These are phyloP conservation scores for Lepidium aucheri DNA, from an alignment of 345 rosid genomes.

Conservation along the genomic window DNA sequence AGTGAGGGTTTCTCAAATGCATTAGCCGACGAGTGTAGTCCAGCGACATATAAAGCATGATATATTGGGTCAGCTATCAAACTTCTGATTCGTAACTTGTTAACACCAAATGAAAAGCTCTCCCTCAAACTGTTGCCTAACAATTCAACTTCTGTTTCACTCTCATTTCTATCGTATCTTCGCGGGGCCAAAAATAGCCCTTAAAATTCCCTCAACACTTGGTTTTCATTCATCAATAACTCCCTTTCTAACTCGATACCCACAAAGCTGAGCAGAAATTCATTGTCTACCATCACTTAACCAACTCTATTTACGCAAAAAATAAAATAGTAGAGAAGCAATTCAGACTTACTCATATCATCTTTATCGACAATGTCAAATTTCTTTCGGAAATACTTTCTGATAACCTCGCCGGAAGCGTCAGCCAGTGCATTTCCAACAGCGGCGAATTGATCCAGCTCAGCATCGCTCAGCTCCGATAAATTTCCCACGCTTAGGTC, in stretches of 20 bases:
- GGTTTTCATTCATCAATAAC: background rate
- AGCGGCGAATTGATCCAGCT: conserved; percentile 43
- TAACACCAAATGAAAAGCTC: background rate
- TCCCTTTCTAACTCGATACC: background rate
- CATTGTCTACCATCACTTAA: background rate
- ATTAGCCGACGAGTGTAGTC: background rate
- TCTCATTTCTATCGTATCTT: background rate
- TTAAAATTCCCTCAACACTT: background rate
- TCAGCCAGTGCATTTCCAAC: conserved; percentile 69
- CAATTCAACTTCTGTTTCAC: background rate
- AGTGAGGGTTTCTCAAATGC: background rate
- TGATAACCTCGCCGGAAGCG: conserved; percentile 84
- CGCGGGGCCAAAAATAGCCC: background rate
- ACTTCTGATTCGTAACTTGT: background rate
- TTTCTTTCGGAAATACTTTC: conserved; percentile 69
- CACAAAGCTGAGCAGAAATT: background rate
- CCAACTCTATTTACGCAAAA: background rate
- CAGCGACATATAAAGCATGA: background rate
- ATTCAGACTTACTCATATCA: conserved; percentile 52
- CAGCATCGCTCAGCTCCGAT: conserved; percentile 10
- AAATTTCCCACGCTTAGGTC: background rate
- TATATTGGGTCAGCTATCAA: background rate
- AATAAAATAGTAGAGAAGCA: background rate
- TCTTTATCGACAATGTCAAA: conserved; percentile 78
- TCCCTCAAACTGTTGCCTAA: background rate